Percentiles rank a stretch among this genome's conserved stretches.
phyloP scores from a whole-genome alignment of 345 rosid genomes.

The Firmiana major region DNA sequence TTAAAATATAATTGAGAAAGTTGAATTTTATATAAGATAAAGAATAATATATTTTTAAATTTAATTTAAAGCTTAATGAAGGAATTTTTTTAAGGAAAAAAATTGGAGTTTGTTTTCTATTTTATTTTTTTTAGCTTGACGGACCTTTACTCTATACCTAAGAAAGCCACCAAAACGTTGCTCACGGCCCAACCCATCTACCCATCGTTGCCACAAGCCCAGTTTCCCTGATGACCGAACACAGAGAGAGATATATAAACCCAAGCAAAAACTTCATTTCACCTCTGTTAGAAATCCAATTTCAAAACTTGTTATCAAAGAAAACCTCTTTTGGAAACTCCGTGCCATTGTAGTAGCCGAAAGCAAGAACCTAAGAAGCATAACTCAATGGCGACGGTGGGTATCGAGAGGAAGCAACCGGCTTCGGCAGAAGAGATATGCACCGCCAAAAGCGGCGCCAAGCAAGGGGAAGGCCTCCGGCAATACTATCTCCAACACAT shows the following conservation, averaged over 20 bases:
- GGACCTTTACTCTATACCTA: too few relatives aligned
- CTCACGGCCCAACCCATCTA: background rate
- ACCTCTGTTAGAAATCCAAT: background rate
- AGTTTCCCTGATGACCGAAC: background rate
- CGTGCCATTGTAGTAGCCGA: background rate
- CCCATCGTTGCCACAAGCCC: background rate
- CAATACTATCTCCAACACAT: constrained; percentile 86
- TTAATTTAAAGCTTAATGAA: too few relatives aligned
- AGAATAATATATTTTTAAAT: too few relatives aligned
- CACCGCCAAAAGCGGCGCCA: constrained; percentile 37
- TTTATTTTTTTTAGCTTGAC: too few relatives aligned
- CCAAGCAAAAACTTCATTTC: background rate
- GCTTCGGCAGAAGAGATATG: background rate
- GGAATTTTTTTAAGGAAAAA: too few relatives aligned
- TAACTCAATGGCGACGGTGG: background rate
- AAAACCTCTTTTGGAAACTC: background rate
- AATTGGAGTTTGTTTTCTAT: too few relatives aligned
- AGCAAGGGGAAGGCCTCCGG: constrained; percentile 83
- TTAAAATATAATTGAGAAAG: too few relatives aligned
- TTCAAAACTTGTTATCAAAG: background rate
- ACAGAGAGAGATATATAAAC: too few relatives aligned
- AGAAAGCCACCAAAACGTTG: too few relatives aligned
- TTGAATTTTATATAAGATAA: too few relatives aligned
- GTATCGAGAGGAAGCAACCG: constrained; percentile 4
- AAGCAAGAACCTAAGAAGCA: background rate